phyloP scores from a whole-genome alignment of 768 basidiomycete genomes.

The Kwoniella bestiolae region DNA sequence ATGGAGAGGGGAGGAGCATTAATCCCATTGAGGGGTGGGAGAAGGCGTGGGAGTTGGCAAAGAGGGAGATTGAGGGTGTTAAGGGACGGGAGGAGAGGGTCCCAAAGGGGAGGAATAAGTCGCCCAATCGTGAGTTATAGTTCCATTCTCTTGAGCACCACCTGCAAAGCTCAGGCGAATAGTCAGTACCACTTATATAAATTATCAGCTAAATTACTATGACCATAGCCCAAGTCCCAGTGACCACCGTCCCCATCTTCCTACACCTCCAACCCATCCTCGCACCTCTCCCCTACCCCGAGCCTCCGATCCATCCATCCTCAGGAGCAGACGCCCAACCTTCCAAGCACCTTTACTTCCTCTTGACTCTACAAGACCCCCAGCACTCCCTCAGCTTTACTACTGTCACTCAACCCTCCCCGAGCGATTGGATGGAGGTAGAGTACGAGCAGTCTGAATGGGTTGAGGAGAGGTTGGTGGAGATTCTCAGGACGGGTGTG shows the following conservation, averaged over 20 bases:
- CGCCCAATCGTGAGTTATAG: constrained; percentile 33
- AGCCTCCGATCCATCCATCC: constrained; percentile 45
- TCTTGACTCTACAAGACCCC: constrained; percentile 76
- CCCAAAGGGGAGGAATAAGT: constrained; percentile 45
- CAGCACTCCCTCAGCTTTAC: constrained; percentile 74
- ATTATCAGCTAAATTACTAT: constrained; percentile 63
- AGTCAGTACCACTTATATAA: too few relatives aligned
- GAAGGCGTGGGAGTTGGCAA: constrained; percentile 79
- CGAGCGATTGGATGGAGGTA: constrained; percentile 80
- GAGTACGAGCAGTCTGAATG: constrained; percentile 81
- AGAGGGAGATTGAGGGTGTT: constrained; percentile 62
- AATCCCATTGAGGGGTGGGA: constrained; percentile 84
- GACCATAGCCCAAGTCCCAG: constrained; percentile 53
- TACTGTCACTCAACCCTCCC: constrained; percentile 80
- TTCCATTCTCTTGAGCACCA: too few relatives aligned
- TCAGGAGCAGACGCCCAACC: constrained; percentile 38
- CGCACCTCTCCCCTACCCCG: constrained; percentile 62
- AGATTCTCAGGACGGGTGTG: constrained; percentile 77
- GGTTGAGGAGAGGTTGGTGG: constrained; percentile 95
- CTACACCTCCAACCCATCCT: constrained; percentile 89
- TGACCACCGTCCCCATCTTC: constrained; percentile 85
- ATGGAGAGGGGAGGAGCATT: constrained; percentile 66
- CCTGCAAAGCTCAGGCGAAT: too few relatives aligned
- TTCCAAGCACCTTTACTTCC: constrained; percentile 68
- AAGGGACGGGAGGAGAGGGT: constrained; percentile 41